Base-by-base conservation (phyloP, 2,329 filamentous ascomycete genomes). In the Penicillium sp. region DNA sequence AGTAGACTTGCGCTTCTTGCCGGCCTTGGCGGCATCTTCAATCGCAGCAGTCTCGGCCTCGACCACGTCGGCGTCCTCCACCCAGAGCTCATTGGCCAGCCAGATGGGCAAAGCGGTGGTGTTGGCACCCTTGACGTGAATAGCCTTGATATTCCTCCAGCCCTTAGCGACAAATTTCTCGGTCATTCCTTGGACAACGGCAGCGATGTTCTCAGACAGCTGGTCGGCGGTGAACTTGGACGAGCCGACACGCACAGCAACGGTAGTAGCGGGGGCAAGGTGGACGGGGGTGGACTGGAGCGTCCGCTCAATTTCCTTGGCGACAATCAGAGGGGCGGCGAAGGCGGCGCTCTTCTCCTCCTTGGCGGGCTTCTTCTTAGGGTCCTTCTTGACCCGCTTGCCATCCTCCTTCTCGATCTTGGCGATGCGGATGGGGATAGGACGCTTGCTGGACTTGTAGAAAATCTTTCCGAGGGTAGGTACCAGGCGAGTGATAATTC, bases 101-200 rank as follows among this genome's bases (percentile, higher is more conserved):
- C 92, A 99, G 70, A 99, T 87, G n/a, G 94, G 94, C 68, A 99
- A 81, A 8, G 93, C 89, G 57, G 87, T 88, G 4, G 93, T 96
- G 69, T 90, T 87, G 24, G 91, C 88, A 3, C 91, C 91, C 82
- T 97, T 99, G 80, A 99, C 82, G 74, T 96, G 92, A 58, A 99
- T 79, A 59, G 85, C 85, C 74, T 88, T 87, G 60, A 97, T 83
- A 72, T 93, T 94, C 67, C 85, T 85, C 92, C 92, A 97, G 67
- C 92, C 88, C 72, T 93, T 87, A 16, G 92, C 86, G 42, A 97
- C 86, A 70, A 88, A 90, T 73, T 89, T 92, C 58, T 90, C 87
- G 6, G 92, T 85, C 67, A 97, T 75, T 2, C 81, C 83, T 40
- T 82, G 75, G 21, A 85, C 83, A 3, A 93, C 89, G 16, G 86